phyloP scores from a whole-genome alignment of 2,329 filamentous ascomycete species.

The Botrytis porri region DNA sequence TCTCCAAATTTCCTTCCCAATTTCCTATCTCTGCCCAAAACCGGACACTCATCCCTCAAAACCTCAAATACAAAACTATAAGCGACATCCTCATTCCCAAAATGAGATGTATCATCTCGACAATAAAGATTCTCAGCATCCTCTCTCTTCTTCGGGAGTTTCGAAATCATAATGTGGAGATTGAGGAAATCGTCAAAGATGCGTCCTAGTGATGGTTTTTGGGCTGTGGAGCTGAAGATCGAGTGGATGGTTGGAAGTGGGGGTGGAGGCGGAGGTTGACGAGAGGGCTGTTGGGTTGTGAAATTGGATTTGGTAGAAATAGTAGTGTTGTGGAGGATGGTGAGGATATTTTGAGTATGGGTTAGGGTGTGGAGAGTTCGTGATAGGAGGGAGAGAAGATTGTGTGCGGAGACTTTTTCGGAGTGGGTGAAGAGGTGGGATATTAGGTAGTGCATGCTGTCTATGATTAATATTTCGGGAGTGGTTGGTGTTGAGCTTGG shows the following conservation, averaged over 20 bases:
- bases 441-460: slow-evolving; percentile 53
- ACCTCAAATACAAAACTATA: slow-evolving; percentile 32
- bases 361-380: slow-evolving; percentile 47
- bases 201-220: slow-evolving; percentile 44
- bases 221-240: slow-evolving; percentile 27
- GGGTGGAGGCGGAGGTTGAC: not conserved
- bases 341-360: slow-evolving; percentile 45
- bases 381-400: slow-evolving; percentile 47
- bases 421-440: slow-evolving; percentile 51
- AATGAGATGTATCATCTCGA: not conserved
- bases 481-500: slow-evolving; percentile 20
- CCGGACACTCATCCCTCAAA: slow-evolving; percentile 35
- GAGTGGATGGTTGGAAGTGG: slow-evolving; percentile 19
- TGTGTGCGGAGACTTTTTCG: slow-evolving; percentile 47
- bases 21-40: slow-evolving; percentile 11
- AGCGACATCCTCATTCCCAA: slow-evolving; percentile 13
- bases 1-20: slow-evolving; percentile 32
- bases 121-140: slow-evolving; percentile 43
- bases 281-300: not conserved
- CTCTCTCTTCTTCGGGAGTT: slow-evolving; percentile 41
- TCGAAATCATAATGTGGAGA: slow-evolving; percentile 52
- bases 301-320: slow-evolving; percentile 29
- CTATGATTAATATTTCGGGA: slow-evolving; percentile 51
- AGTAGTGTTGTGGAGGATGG: slow-evolving; percentile 55
- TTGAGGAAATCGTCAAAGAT: slow-evolving; percentile 55